Evolutionary conservation across 2,329 filamentous ascomycete genomes (phyloP).

Genomic region (Dissoconium aciculare): DNA sequence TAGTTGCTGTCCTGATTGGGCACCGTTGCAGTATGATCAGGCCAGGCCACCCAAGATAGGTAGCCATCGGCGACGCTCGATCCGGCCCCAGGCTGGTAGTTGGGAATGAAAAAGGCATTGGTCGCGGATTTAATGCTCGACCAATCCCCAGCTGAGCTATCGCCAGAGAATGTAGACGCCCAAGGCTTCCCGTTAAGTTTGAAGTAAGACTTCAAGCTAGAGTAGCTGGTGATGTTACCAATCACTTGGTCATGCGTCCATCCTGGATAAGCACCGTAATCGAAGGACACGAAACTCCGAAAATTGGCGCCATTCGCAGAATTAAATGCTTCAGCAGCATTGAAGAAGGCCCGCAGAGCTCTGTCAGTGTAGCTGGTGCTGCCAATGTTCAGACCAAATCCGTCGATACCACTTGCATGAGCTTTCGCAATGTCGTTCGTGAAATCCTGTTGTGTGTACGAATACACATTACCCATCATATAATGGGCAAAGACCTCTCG

Average conservation of each 20-base stretch:
- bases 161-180: slow-evolving; percentile 40
- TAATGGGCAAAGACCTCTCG: slow-evolving; percentile 8
- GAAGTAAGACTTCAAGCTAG: slow-evolving; percentile 32
- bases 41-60: slow-evolving; percentile 35
- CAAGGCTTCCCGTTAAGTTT: slow-evolving; percentile 36
- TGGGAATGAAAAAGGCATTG: slow-evolving; percentile 32
- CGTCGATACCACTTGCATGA: slow-evolving; percentile 26
- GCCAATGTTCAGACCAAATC: slow-evolving; percentile 38
- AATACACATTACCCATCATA: slow-evolving; percentile 7
- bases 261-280: slow-evolving; percentile 37
- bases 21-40: slow-evolving; percentile 36
- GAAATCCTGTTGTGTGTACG: slow-evolving; percentile 7
- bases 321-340: slow-evolving; percentile 36
- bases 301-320: slow-evolving; percentile 22
- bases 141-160: slow-evolving; percentile 31
- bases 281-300: slow-evolving; percentile 44
- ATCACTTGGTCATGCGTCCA: slow-evolving; percentile 23
- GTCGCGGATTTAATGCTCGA: slow-evolving; percentile 27
- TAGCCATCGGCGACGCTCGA: slow-evolving; percentile 31
- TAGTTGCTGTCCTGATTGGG: slow-evolving; percentile 29
- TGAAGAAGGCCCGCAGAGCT: slow-evolving; percentile 11
- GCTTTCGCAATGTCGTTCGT: slow-evolving; percentile 7
- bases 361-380: slow-evolving; percentile 20
- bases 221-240: slow-evolving; percentile 35
- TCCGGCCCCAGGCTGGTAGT: slow-evolving; percentile 23